Conservation (phyloP, 257 asterid species). For the Nicotiana tomentosiformis region DNA sequence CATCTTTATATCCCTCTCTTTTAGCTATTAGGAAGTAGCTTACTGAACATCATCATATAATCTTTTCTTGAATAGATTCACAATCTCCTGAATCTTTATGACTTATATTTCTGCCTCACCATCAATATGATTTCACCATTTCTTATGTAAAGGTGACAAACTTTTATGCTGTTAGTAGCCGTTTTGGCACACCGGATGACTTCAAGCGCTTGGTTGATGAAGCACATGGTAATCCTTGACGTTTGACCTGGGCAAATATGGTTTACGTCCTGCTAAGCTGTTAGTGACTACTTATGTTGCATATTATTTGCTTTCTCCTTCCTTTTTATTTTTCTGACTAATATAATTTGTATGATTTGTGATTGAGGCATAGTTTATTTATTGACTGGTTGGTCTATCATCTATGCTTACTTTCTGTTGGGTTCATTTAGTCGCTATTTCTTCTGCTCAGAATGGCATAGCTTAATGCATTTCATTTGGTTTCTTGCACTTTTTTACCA, state of each 20-base stretch:
- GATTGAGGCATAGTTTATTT: background rate
- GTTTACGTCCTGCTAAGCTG: conserved; percentile 3
- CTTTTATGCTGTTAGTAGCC: conserved; percentile 94
- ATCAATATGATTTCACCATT: background rate
- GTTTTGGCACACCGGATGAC: conserved; percentile 95
- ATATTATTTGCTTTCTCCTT: conserved; percentile 4
- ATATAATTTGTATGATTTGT: background rate
- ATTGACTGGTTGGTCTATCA: conserved; percentile 1
- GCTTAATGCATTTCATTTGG: conserved; percentile 12
- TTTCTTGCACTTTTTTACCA: background rate
- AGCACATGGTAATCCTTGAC: conserved; percentile 70
- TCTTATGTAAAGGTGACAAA: conserved; percentile 66
- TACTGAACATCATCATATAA: background rate
- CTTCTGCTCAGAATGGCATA: background rate
- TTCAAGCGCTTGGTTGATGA: conserved; percentile 93
- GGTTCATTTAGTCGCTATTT: conserved; percentile 8
- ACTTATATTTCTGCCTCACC: background rate
- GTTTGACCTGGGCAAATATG: background rate
- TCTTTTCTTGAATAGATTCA: background rate
- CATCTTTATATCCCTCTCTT: background rate
- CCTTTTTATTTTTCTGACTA: background rate
- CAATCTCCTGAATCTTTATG: background rate
- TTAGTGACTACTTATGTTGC: background rate
- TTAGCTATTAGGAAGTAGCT: background rate
- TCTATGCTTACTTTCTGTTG: conserved; percentile 13